Conservation (phyloP, 2,329 filamentous ascomycete genomes). For the Monosporascus sp. region DNA sequence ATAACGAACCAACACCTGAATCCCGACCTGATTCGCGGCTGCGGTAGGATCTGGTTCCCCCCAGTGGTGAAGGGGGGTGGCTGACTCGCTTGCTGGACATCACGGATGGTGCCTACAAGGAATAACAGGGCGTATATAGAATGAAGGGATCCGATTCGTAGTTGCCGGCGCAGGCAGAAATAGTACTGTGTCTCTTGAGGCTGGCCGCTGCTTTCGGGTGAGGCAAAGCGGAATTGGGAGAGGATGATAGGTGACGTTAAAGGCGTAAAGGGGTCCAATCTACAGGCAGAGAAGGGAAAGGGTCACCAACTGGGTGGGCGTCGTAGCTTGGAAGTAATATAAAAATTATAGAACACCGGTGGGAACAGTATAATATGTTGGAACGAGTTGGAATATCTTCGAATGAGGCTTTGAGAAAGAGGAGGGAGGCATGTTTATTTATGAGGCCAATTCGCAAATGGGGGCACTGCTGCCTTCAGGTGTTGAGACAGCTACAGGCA, state of each 20-base stretch:
- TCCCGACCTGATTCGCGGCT: conserved; percentile 17
- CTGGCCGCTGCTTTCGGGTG: background rate
- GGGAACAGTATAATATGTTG: background rate
- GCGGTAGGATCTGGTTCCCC: conserved; percentile 9
- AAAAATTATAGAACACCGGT: background rate
- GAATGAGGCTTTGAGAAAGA: conserved; percentile 5
- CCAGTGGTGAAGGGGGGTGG: conserved; percentile 12
- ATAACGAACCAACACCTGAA: conserved; percentile 24
- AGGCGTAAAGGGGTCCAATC: background rate
- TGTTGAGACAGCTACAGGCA: conserved; percentile 7
- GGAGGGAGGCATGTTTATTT: conserved; percentile 9
- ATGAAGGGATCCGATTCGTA: background rate
- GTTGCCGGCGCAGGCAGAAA: background rate
- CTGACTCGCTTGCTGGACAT: conserved; percentile 21
- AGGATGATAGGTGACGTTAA: conserved; percentile 6
- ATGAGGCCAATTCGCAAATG: conserved; percentile 19
- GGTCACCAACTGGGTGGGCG: background rate
- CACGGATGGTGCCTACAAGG: background rate
- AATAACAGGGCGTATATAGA: background rate
- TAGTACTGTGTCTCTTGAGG: background rate
- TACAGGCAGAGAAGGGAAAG: conserved; percentile 3
- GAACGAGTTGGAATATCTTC: conserved; percentile 1
- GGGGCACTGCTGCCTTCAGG: conserved; percentile 16
- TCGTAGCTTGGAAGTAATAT: background rate
- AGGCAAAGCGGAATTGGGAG: background rate